Conservation (phyloP, 305 asterid genomes). For the Stenogyne calaminthoides region DNA sequence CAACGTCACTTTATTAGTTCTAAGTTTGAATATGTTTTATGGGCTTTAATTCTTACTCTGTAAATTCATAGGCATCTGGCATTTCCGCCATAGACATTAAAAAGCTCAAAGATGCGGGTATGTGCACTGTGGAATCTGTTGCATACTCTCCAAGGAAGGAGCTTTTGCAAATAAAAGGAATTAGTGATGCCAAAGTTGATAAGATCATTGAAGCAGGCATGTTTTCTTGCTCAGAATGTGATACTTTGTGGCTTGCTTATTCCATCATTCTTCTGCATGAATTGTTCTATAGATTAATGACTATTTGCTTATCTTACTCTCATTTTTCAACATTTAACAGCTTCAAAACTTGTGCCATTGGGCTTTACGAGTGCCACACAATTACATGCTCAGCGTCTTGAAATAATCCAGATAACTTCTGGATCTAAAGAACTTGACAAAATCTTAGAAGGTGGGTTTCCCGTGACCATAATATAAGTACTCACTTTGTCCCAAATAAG, state of each 20-base stretch:
- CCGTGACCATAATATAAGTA: background rate
- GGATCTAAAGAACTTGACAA: conserved; percentile 96
- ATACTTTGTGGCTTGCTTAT: background rate
- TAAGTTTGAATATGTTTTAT: background rate
- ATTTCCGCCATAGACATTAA: conserved; percentile 83
- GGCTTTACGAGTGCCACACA: conserved; percentile 93
- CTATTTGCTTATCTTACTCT: background rate
- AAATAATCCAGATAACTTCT: conserved; percentile 90
- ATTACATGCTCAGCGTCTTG: conserved; percentile 95
- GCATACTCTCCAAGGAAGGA: conserved; percentile 94
- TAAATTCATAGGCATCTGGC: conserved; percentile 67
- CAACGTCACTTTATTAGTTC: background rate
- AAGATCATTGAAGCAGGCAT: conserved; percentile 96
- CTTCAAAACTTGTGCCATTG: conserved; percentile 92
- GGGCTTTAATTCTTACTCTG: conserved; percentile 17
- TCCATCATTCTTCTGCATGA: background rate
- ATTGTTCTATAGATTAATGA: background rate
- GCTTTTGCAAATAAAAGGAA: conserved; percentile 88
- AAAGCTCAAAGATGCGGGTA: conserved; percentile 92
- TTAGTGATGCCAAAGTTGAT: conserved; percentile 97
- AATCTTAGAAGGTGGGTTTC: conserved; percentile 70
- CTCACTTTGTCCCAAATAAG: background rate
- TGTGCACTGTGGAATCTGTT: conserved; percentile 93
- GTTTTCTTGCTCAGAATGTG: conserved; percentile 32
- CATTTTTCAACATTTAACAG: conserved; percentile 47